Evolutionary conservation across 768 basidiomycete genomes (phyloP).

Genomic region (Tricholoma furcatifolium): DNA sequence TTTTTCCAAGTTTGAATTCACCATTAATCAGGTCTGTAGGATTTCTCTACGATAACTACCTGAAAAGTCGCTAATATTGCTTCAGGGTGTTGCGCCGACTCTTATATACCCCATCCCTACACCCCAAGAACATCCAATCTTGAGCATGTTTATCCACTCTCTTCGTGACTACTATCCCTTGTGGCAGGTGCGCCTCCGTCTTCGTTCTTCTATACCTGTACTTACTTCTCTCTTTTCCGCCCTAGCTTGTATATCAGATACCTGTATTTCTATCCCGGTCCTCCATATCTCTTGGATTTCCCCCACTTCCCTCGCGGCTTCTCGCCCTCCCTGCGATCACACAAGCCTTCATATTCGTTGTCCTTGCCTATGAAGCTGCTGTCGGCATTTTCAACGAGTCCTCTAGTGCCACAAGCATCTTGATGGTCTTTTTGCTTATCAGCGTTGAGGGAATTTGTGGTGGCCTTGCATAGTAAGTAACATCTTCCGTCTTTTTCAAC

Average conservation of each 20-base stretch:
- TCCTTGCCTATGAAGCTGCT: constrained; percentile 56
- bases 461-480: constrained; percentile 82
- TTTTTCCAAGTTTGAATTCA: constrained; percentile 73
- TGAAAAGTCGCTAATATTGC: background rate
- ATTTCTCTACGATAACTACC: background rate
- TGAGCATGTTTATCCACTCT: constrained; percentile 78
- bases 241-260: constrained; percentile 57
- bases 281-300: constrained; percentile 72
- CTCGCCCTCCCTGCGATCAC: constrained; percentile 67
- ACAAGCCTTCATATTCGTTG: constrained; percentile 57
- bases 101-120: constrained; percentile 84
- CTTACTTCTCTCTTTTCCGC: background rate
- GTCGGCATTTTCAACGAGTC: constrained; percentile 53
- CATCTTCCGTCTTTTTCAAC: background rate
- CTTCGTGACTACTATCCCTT: constrained; percentile 93
- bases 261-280: constrained; percentile 81
- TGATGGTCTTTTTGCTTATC: constrained; percentile 69
- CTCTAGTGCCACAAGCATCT: constrained; percentile 41
- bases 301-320: constrained; percentile 58
- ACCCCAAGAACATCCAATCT: constrained; percentile 51
- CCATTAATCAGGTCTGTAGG: constrained; percentile 72
- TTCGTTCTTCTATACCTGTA: constrained; percentile 11
- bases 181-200: constrained; percentile 64
- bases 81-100: constrained; percentile 84
- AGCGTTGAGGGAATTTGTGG: constrained; percentile 90